Conservation (phyloP, 768 basidiomycete species). For the Russula lepida region DNA sequence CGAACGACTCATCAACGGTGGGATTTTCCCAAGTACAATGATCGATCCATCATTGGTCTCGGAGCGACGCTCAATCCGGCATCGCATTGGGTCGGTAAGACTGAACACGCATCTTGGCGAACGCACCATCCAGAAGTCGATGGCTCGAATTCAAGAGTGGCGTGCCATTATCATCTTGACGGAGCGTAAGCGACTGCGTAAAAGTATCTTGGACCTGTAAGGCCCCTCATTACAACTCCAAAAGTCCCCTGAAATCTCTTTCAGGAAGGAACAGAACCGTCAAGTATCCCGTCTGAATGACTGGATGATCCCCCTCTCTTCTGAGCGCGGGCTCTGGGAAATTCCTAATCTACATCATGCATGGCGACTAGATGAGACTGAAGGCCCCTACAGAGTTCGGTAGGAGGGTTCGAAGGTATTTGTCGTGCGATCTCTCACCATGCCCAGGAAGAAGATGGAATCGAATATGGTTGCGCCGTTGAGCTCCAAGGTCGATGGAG, state of each 20-base stretch:
- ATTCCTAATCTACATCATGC: conserved; percentile 36
- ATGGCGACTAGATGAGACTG: conserved; percentile 88
- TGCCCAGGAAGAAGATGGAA: conserved; percentile 66
- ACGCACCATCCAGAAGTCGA: conserved; percentile 52
- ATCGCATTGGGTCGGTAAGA: conserved; percentile 46
- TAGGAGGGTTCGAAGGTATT: conserved; percentile 26
- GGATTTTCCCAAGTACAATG: conserved; percentile 34
- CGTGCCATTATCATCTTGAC: conserved; percentile 55
- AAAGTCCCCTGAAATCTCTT: background rate
- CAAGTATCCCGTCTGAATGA: conserved; percentile 54
- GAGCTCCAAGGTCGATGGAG: conserved; percentile 40
- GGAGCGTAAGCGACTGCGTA: conserved; percentile 65
- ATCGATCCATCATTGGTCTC: conserved; percentile 49
- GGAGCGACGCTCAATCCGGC: conserved; percentile 43
- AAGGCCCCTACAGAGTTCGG: conserved; percentile 84
- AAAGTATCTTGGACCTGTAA: conserved; percentile 66
- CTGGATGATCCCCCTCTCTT: conserved; percentile 52
- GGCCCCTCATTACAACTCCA: conserved; percentile 19
- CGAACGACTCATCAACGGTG: conserved; percentile 44
- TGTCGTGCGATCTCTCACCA: background rate
- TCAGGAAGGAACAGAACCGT: conserved; percentile 68
- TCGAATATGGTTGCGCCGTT: conserved; percentile 41
- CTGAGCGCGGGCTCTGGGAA: conserved; percentile 82
- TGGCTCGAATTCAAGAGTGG: conserved; percentile 63
- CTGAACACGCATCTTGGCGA: conserved; percentile 60